Evolutionary conservation across 148 eudicot species (phyloP), one percentile per base, ranked within the genome.

Genomic region (Heliamphora exappendiculata): DNA sequence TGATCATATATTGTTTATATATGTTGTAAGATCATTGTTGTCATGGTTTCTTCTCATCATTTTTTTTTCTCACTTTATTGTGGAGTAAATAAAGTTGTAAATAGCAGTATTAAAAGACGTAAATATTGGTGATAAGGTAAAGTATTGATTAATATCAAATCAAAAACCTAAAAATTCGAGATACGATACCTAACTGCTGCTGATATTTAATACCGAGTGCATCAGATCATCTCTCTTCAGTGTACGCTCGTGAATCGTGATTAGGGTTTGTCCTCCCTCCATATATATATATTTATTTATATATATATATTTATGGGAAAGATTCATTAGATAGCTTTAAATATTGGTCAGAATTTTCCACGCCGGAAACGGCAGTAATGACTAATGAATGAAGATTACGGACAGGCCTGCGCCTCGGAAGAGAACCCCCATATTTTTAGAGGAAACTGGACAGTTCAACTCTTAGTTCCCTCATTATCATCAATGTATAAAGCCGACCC

Each of bases 211-310:
- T n/a, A n/a, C n/a, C n/a, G 63, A 51, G 11, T 11, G 19, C 54
- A 65, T 19, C 65, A 80, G 59, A 80, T 80, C 67, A 24, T 45
- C 53, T 63, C 29, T 14, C 76, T 59, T 60, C 31, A 37, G 64
- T 70, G 9, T 28, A 31, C 7, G 44, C 73, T 80, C 80, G 79
- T 73, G 65, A 74, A 42, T 74, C 73, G 67, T 50, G 65, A 81
- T 73, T 81, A 81, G 81, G 84, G 81, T 77, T 81, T 67, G 33
- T 0, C 5, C 29, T 4, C 42, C 19, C 41, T 34, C 36, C 12
- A 1, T 2, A 13, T 20, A 24, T 3, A 42, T 9, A 42, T 68
- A 26, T 42, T 24, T 13, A 69, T 24, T 17, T 49, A 49, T 28
- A 60, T 63, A 62, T 59, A 20, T 47, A 60, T 33, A 33, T n/a